phyloP scores from a whole-genome alignment of 2,329 filamentous ascomycete genomes.

The Trichoderma hamatum region DNA sequence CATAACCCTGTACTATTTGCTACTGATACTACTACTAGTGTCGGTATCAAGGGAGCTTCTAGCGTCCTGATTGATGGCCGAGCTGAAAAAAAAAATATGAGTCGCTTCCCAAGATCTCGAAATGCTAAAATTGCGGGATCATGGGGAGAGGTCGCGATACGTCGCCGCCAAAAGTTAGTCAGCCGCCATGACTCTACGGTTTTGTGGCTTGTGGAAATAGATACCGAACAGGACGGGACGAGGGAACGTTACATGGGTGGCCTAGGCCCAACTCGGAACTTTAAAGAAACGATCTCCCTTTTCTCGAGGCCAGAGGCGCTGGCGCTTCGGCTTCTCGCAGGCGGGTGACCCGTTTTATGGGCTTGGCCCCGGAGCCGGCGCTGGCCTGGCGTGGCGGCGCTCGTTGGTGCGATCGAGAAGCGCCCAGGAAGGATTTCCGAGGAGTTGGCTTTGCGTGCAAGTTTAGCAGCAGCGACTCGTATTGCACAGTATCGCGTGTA shows the following conservation, averaged over 20 bases:
- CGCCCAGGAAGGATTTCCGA: background rate
- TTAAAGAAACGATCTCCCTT: constrained; percentile 10
- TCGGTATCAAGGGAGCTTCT: background rate
- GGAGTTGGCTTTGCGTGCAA: background rate
- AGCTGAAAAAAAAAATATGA: constrained; percentile 16
- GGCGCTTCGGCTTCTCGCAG: constrained; percentile 22
- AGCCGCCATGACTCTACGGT: constrained; percentile 2
- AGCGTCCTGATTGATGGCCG: constrained; percentile 4
- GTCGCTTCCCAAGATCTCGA: background rate
- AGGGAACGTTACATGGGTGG: constrained; percentile 27
- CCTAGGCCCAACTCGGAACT: constrained; percentile 18
- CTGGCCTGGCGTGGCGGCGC: too few species aligned
- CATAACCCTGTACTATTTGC: background rate
- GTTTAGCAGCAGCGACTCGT: background rate
- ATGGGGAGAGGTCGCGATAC: background rate
- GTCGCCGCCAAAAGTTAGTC: background rate
- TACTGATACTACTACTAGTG: background rate
- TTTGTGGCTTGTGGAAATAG: background rate
- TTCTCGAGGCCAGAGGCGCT: background rate
- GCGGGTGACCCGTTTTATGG: constrained; percentile 20
- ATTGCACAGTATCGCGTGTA: background rate
- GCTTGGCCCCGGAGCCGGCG: constrained; percentile 9
- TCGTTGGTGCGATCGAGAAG: constrained; percentile 20
- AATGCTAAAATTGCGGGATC: constrained; percentile 4
- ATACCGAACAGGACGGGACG: background rate